Evolutionary conservation across 2,329 filamentous ascomycete species (phyloP), one percentile per base, ranked within the genome.

Genomic region (Aureobasidium sp.): DNA sequence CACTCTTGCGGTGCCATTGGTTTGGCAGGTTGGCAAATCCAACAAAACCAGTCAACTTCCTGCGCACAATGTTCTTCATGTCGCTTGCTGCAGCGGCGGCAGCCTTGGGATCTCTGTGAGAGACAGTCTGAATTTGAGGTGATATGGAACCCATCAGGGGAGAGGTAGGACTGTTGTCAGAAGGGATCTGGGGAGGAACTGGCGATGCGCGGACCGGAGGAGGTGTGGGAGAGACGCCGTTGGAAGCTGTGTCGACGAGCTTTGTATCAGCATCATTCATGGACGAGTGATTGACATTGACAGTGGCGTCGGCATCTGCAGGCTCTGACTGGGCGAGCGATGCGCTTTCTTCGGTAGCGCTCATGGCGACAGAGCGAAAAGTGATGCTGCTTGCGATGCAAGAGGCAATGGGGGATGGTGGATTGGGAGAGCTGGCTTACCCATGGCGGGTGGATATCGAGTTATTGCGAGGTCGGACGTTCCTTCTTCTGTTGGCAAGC

Each of bases 1-100:
- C 94, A 86, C 92, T 97, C 88, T 99, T 99, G 78, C 94, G 93
- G 83, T 99, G 94, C 94, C 94, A 99, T 81, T 99, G 94, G 81
- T 99, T 99, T 67, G 94, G 94, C 75, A 99, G 80, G 77, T 99
- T 99, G 77, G 94, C 94, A 74, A 99, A 99, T 68, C 94, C 94
- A 72, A 99, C 94, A 72, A 97, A 99, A 74, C 94, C 94, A 56
- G 94, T 97, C 75, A 99, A 82, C 84, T 99, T 99, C 78, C 94
- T 87, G 78, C 94, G 90, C 71, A 99, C 93, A 76, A 99, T 96
- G 82, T 99, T 97, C 78, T 87, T 87, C 83, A 88, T 88, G 69
- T 82, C 74, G 68, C 75, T 75, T 59, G 78, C 75, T 68, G 79
- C 72, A 69, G 78, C 72, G 61, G 80, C 76, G 64, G 79, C 78